Base-by-base conservation (phyloP, 306 rosid genomes). In the Delonix regia region DNA sequence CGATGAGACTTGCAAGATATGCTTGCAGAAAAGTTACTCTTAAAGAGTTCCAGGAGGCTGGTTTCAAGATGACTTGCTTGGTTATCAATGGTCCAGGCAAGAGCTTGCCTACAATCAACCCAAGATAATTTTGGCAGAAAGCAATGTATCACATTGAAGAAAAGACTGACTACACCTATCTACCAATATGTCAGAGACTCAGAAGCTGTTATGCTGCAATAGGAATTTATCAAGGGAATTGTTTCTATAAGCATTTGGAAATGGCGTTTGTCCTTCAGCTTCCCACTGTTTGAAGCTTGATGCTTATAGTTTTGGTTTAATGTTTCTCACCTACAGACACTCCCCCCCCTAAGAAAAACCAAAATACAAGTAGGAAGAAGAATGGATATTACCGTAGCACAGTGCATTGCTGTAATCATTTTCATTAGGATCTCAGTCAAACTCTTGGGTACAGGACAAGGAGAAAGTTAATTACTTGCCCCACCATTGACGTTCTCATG, bases 401-500 rank as follows among this genome's bases (percentile, higher is more conserved):
- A 39, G 48, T 47, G 74, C 53, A 53, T 53, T 41, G 22, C 33
- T 80, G 47, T 59, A 48, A 45, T 68, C 33, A 72, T 51, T 56
- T 45, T 70, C 75, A 49, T 22, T 15, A 24, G 56, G n/a, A 69
- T 76, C 61, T 74, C 42, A 78, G 77, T 69, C 74, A 12, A 63
- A 80, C 25, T 44, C 22, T 47, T 13, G 44, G 80, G 69, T 24
- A 76, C 22, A 76, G 34, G 74, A 53, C 27, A 82, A 71, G 69
- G 78, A n/a, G 12, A 63, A 72, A 82, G 66, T 71, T 52, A 71
- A 57, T 78, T 85, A 91, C 97, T 79, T 88, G 91, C 72, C 89
- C 91, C 61, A 88, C 94, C 92, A 91, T 83, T 53, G 92, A 88
- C 27, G 94, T 89, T 88, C 19, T 83, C 85, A 89, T 89, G 87